Evolutionary conservation across 306 rosid species (phyloP).

Genomic region (Trifolium dubium): DNA sequence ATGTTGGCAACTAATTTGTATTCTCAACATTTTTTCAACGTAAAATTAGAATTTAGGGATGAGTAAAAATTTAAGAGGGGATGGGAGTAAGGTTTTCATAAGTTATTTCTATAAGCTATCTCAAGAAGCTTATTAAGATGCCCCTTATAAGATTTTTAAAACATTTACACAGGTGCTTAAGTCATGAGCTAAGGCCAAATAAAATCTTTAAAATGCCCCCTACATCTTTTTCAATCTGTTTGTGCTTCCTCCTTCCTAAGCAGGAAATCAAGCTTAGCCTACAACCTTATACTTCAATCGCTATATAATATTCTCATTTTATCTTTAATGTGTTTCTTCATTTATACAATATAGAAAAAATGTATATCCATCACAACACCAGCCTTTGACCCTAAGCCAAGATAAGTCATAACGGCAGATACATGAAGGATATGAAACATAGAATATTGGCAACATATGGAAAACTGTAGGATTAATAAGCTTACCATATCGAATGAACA

Average conservation of each 20-base stretch:
- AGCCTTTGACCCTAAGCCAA: conserved; percentile 22
- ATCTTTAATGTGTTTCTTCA: conserved; percentile 17
- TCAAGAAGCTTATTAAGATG: not conserved
- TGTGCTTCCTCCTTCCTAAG: not conserved
- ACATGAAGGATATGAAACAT: conserved; percentile 30
- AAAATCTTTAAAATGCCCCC: not conserved
- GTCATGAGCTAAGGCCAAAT: not conserved
- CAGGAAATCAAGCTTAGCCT: not conserved
- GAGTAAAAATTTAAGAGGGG: conserved; percentile 1
- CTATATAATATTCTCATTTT: conserved; percentile 11
- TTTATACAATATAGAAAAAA: conserved; percentile 4
- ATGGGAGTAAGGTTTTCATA: not conserved
- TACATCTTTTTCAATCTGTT: conserved; percentile 10
- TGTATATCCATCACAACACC: conserved; percentile 22
- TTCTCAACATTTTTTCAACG: not conserved
- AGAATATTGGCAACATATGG: conserved; percentile 19
- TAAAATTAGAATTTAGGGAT: conserved; percentile 1
- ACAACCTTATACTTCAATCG: not conserved
- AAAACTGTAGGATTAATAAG: conserved; percentile 35
- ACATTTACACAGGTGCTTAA: not conserved
- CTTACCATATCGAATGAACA: conserved; percentile 87
- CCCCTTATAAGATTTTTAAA: not conserved
- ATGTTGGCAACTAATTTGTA: not conserved
- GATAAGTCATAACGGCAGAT: conserved; percentile 20
- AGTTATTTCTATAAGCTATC: conserved; percentile 1